Evolutionary conservation across 2,329 filamentous ascomycete species (phyloP), one percentile per base, ranked within the genome.

Genomic region (Fusarium anthophilum): DNA sequence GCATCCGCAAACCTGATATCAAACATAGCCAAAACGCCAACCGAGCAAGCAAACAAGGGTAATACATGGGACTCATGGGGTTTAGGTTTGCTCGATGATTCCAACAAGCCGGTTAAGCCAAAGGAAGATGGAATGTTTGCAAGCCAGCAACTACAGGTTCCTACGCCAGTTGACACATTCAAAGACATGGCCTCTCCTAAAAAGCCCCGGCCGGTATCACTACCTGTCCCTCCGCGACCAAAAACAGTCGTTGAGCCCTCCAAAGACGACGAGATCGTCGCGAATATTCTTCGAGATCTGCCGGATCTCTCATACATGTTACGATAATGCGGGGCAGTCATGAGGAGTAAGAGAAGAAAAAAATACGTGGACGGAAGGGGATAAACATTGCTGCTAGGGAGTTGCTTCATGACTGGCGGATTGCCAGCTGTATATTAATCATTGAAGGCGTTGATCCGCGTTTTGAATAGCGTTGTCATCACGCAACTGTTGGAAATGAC

Each of bases 251-350:
- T 37, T 12, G 59, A 69, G 41, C 41, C 53, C 26, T 63, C 70
- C 14, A 72, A 81, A 39, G 79, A 83, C 24, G 81, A 83, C 20
- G 76, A 79, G 24, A 72, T 81, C 22, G 78, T 84, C 56, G 76
- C 78, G 20, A 75, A 70, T 38, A 82, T 86, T 56, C 69, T 86
- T 39, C 76, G 77, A 54, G 79, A 78, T 57, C 77, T 86, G 26
- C 85, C 85, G 7, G 83, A 86, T 76, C 76, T 86, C 44, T 84
- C 85, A 26, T 86, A 86, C 63, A 86, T 86, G 85, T 73, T 86
- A 70, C 80, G 80, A 73, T 86, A 68, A 77, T 51, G 64, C 43
- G 54, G 72, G 58, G 53, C 22, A 50, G 43, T 56, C 26, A 60
- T 64, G 57, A 75, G 54, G 54, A 71, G 65, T 47, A 63, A 62